These are phyloP conservation scores for Wallacemonas sp. DNA, from an alignment of 208 protist genomes.

Conservation along the genomic window DNA sequence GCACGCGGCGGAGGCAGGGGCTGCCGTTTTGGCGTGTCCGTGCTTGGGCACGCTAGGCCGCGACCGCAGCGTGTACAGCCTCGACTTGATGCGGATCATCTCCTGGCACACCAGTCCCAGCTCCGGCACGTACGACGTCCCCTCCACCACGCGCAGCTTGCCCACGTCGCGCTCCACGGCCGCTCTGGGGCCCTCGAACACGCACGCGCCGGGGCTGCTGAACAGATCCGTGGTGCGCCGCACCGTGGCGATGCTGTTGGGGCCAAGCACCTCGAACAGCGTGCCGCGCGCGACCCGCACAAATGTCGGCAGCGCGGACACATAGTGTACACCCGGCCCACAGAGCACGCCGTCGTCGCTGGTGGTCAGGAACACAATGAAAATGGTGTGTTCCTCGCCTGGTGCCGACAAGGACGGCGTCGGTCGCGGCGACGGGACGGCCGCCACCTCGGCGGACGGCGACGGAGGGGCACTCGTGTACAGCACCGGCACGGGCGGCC, in stretches of 20 bases:
- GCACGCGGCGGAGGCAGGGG: background rate
- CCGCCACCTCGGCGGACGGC: background rate
- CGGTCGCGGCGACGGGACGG: background rate
- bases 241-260: slow-evolving; percentile 33
- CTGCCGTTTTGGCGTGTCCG: too few species aligned
- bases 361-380: slow-evolving; percentile 67
- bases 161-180: slow-evolving; percentile 43
- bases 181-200: slow-evolving; percentile 51
- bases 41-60: too few species aligned
- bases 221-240: slow-evolving; percentile 73
- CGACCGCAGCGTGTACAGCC: background rate
- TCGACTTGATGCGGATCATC: background rate
- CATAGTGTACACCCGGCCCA: slow-evolving; percentile 25
- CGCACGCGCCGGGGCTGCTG: slow-evolving; percentile 66
- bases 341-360: slow-evolving; percentile 49
- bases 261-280: slow-evolving; percentile 36
- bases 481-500: slow-evolving; percentile 70
- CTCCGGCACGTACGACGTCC: background rate
- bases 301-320: slow-evolving; percentile 59
- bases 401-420: slow-evolving; percentile 7
- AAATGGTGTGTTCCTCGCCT: slow-evolving; percentile 20
- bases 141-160: slow-evolving; percentile 34
- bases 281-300: slow-evolving; percentile 47
- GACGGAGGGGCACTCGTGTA: slow-evolving; percentile 33
- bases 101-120: background rate